Percentiles rank a stretch among this genome's conserved stretches.
Conservation (phyloP, 768 basidiomycete genomes). For the Xerocomus spinulosus region DNA sequence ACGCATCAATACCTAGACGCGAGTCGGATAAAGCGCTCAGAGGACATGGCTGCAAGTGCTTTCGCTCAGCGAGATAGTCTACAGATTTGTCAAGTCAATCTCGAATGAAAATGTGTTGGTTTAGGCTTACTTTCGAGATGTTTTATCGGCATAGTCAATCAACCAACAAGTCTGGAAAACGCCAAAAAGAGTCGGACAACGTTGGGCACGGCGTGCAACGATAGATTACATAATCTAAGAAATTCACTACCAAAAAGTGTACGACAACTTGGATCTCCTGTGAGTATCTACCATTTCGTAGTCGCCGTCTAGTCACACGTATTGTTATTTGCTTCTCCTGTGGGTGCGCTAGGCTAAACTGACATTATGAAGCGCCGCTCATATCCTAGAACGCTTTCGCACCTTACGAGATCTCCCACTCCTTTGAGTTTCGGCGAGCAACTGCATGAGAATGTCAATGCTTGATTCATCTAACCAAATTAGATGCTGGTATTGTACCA, state of each 20-base stretch:
- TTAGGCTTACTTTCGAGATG: slow-evolving; percentile 67
- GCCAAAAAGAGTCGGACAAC: slow-evolving; percentile 17
- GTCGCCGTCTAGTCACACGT: too few species aligned
- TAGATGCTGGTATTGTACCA: neutral
- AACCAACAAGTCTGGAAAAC: neutral
- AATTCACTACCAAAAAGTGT: too few species aligned
- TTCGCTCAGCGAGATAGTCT: slow-evolving; percentile 87
- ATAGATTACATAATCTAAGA: slow-evolving; percentile 31
- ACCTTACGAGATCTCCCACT: slow-evolving; percentile 24
- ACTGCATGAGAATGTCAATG: slow-evolving; percentile 13
- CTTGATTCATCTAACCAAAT: slow-evolving; percentile 24
- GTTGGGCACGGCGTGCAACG: slow-evolving; percentile 17
- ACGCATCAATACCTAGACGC: slow-evolving; percentile 94
- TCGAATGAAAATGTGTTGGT: neutral
- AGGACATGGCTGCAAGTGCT: slow-evolving; percentile 78
- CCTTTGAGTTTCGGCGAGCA: slow-evolving; percentile 12
- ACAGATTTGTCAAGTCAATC: neutral
- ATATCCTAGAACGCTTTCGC: too few species aligned
- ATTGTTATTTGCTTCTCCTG: too few species aligned
- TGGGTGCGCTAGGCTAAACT: too few species aligned
- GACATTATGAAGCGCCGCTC: neutral
- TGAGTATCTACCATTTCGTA: slow-evolving; percentile 12
- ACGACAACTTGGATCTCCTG: slow-evolving; percentile 14
- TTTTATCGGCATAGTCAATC: slow-evolving; percentile 67
- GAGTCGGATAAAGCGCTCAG: slow-evolving; percentile 82